phyloP scores from a whole-genome alignment of 306 rosid genomes.

The Malus domestica region DNA sequence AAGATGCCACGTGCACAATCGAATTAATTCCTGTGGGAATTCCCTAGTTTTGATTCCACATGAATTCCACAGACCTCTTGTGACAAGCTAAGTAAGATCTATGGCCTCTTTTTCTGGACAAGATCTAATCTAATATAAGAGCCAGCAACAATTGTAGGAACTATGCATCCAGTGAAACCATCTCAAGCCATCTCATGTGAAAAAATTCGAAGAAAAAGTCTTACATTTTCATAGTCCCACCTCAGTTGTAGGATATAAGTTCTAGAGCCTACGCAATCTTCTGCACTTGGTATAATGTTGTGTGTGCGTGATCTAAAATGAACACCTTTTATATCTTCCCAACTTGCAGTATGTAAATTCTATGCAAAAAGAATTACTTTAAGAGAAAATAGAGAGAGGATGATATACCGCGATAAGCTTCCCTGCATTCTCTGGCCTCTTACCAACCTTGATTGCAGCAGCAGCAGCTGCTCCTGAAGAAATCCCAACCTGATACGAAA shows the following conservation, averaged over 20 bases:
- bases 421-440: constrained; percentile 90
- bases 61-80: too few species aligned
- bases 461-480: constrained; percentile 98
- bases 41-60: too few species aligned
- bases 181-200: neutral
- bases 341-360: neutral
- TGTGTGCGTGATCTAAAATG: too few species aligned
- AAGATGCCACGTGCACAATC: neutral
- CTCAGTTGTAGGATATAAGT: neutral
- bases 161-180: neutral
- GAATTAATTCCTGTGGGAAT: too few species aligned
- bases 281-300: too few species aligned
- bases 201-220: neutral
- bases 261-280: too few species aligned
- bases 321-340: neutral
- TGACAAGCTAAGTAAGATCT: too few species aligned
- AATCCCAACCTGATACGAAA: constrained; percentile 74
- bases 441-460: constrained; percentile 86
- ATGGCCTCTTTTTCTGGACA: too few species aligned
- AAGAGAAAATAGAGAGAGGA: neutral
- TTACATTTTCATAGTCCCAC: neutral
- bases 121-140: neutral
- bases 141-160: neutral
- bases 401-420: constrained; percentile 76
- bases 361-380: neutral